Percentiles rank a stretch among this genome's conserved stretches.
These are phyloP conservation scores for Crithidia sp. DNA, from an alignment of 208 protist genomes.

Conservation along the genomic window DNA sequence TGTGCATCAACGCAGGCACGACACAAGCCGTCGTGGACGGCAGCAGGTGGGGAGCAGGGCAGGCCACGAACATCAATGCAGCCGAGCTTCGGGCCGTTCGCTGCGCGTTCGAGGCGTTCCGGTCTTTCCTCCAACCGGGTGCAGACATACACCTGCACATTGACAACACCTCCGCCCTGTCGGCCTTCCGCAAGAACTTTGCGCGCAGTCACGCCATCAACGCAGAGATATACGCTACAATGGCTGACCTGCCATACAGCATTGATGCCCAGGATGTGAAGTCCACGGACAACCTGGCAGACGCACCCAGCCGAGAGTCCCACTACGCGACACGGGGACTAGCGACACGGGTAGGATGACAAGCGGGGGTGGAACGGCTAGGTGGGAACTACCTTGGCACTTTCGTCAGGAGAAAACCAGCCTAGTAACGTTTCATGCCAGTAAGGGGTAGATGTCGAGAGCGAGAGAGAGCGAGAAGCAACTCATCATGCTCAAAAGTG, in stretches of 20 bases:
- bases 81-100: constrained; percentile 6
- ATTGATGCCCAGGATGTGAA: neutral
- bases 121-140: neutral
- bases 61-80: too few relatives aligned
- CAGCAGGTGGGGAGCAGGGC: too few relatives aligned
- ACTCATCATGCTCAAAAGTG: too few relatives aligned
- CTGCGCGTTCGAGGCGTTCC: constrained; percentile 12
- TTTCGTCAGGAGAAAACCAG: too few relatives aligned
- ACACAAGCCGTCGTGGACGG: too few relatives aligned
- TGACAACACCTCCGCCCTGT: constrained; percentile 31
- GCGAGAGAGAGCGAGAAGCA: too few relatives aligned
- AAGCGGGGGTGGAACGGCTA: too few relatives aligned
- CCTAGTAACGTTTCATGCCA: too few relatives aligned
- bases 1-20: too few relatives aligned
- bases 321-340: constrained; percentile 12
- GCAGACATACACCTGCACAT: constrained; percentile 13
- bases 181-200: constrained; percentile 9
- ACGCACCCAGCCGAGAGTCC: neutral
- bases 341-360: too few relatives aligned
- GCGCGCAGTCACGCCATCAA: constrained; percentile 24
- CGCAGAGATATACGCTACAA: neutral
- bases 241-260: neutral
- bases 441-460: too few relatives aligned
- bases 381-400: too few relatives aligned
- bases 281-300: constrained; percentile 10